Conservation (phyloP, 805 yeast genomes). For the Candida endomychidarum region DNA sequence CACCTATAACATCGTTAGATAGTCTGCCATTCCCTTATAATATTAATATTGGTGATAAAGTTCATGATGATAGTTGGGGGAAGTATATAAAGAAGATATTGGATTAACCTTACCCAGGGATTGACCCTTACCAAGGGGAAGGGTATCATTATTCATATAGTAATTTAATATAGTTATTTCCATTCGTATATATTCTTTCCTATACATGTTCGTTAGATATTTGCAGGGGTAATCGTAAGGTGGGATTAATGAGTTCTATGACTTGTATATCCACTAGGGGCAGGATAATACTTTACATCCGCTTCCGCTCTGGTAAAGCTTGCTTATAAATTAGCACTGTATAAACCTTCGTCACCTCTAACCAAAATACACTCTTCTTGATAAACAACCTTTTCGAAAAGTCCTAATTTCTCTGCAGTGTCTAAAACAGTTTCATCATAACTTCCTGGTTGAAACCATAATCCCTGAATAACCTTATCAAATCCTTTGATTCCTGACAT, state of each 20-base stretch:
- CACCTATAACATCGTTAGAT: constrained; percentile 69
- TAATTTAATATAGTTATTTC: too few species aligned
- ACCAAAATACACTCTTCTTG: constrained; percentile 72
- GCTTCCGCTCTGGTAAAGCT: too few species aligned
- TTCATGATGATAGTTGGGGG: constrained; percentile 41
- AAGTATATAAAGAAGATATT: constrained; percentile 45
- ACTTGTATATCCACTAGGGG: too few species aligned
- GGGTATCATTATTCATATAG: too few species aligned
- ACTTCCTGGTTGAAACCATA: constrained; percentile 88
- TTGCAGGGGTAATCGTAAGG: too few species aligned
- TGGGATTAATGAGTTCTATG: too few species aligned
- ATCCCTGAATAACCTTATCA: constrained; percentile 44
- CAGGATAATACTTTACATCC: too few species aligned
- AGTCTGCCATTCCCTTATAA: constrained; percentile 60
- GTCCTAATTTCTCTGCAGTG: constrained; percentile 36
- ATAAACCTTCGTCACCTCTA: constrained; percentile 55
- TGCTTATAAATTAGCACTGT: constrained; percentile 37
- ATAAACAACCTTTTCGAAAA: constrained; percentile 31
- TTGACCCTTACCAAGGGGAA: too few species aligned
- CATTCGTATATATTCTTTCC: neutral
- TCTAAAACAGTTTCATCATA: constrained; percentile 54
- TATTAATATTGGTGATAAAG: constrained; percentile 24
- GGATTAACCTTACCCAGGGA: too few species aligned
- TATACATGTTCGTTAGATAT: too few species aligned
- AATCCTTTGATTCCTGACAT: constrained; percentile 43